Conservation (phyloP, 2,329 filamentous ascomycete species). For the Stagonosporopsis tanaceti region DNA sequence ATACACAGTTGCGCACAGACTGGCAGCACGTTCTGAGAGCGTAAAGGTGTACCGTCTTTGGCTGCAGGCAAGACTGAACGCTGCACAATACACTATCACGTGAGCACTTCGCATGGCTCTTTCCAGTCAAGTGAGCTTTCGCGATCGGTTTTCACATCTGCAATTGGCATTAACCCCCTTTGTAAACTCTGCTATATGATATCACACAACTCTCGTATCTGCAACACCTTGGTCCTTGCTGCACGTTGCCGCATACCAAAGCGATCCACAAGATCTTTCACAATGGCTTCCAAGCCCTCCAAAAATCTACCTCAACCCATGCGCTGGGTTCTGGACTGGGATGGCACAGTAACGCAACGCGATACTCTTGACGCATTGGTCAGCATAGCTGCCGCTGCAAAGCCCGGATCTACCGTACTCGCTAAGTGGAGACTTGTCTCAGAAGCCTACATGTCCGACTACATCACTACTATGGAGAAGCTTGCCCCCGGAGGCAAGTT, state of each 20-base stretch:
- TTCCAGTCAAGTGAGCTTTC: background rate
- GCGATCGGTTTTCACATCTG: background rate
- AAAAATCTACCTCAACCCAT: slow-evolving; percentile 25
- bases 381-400: slow-evolving; percentile 45
- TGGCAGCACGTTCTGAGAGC: background rate
- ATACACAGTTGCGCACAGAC: background rate
- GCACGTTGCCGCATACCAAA: background rate
- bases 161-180: background rate
- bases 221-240: background rate
- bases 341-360: slow-evolving; percentile 55
- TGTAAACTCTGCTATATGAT: background rate
- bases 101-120: background rate
- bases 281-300: slow-evolving; percentile 23
- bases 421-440: slow-evolving; percentile 51
- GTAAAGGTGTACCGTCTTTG: background rate
- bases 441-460: slow-evolving; percentile 54
- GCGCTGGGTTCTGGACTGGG: slow-evolving; percentile 57
- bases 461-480: slow-evolving; percentile 39
- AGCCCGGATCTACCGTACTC: slow-evolving; percentile 27
- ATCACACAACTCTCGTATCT: background rate
- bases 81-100: background rate
- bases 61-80: background rate
- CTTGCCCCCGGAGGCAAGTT: slow-evolving; percentile 36
- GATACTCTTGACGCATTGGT: slow-evolving; percentile 57
- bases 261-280: background rate